These are phyloP conservation scores for Coemansia sp. DNA, from an alignment of 192 early-diverging fungal species.

Conservation along the genomic window DNA sequence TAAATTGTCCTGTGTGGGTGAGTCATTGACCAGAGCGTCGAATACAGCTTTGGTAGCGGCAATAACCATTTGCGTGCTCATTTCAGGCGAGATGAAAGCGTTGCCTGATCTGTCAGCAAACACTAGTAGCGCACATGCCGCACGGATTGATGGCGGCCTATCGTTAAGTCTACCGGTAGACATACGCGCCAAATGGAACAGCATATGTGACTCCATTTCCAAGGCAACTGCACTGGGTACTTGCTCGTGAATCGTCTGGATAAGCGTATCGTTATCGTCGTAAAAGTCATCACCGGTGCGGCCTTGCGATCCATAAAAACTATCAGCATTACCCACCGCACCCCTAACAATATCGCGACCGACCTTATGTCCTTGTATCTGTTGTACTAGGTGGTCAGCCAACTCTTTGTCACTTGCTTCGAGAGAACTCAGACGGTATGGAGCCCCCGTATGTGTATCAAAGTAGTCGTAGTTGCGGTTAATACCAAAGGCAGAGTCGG, in stretches of 20 bases:
- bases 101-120: conserved; percentile 78
- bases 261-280: conserved; percentile 74
- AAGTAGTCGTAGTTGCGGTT: conserved; percentile 80
- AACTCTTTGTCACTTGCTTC: conserved; percentile 63
- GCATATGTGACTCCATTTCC: conserved; percentile 88
- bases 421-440: conserved; percentile 70
- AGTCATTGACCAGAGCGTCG: conserved; percentile 27
- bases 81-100: conserved; percentile 62
- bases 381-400: conserved; percentile 23
- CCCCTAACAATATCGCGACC: conserved; percentile 57
- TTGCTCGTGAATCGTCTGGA: conserved; percentile 55
- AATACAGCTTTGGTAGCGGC: conserved; percentile 15
- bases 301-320: conserved; percentile 88
- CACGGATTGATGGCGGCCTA: conserved; percentile 58
- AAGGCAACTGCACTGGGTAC: conserved; percentile 44
- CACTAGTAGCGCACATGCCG: conserved; percentile 80
- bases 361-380: conserved; percentile 38
- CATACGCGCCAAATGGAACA: conserved; percentile 78
- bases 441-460: conserved; percentile 37
- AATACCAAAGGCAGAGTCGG: conserved; percentile 65
- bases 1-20: conserved; percentile 26
- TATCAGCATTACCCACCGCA: conserved; percentile 75
- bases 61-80: conserved; percentile 13
- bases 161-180: conserved; percentile 33
- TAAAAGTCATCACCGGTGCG: conserved; percentile 70